Conservation (phyloP, 2,329 filamentous ascomycete species). For the Sordariomycetes sp. region DNA sequence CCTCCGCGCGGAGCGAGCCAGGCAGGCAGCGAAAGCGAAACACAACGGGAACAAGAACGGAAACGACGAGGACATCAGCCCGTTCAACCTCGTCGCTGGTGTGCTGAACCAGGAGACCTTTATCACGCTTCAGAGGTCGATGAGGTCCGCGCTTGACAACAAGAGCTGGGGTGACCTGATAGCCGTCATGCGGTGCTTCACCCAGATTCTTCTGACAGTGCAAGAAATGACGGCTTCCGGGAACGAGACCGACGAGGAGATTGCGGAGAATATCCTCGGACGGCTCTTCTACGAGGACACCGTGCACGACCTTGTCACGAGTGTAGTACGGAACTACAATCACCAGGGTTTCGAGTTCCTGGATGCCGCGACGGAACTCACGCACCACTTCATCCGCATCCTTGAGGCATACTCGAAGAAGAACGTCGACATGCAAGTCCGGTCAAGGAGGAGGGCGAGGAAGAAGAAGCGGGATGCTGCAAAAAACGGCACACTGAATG, state of each 20-base stretch:
- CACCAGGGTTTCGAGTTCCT: conserved; percentile 91
- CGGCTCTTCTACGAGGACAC: conserved; percentile 98
- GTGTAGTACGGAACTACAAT: conserved; percentile 76
- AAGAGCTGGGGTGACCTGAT: conserved; percentile 84
- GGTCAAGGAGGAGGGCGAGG: conserved; percentile 63
- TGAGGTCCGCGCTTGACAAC: conserved; percentile 68
- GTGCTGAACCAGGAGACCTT: conserved; percentile 95
- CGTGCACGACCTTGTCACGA: conserved; percentile 78
- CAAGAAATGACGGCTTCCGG: conserved; percentile 82
- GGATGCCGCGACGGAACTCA: conserved; percentile 81
- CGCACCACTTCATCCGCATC: conserved; percentile 85
- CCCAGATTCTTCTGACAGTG: conserved; percentile 83
- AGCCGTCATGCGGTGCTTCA: conserved; percentile 87
- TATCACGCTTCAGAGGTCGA: conserved; percentile 71
- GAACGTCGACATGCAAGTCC: conserved; percentile 86
- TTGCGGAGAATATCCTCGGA: conserved; percentile 92
- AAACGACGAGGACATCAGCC: conserved; percentile 44
- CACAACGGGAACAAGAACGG: conserved; percentile 6
- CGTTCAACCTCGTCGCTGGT: conserved; percentile 76
- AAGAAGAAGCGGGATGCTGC: conserved; percentile 58
- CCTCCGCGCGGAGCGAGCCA: conserved; percentile 68
- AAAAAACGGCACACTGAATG: conserved; percentile 27
- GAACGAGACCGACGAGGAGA: conserved; percentile 90
- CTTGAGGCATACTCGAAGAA: conserved; percentile 90
- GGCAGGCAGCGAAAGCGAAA: conserved; percentile 46